Evolutionary conservation across 2,329 filamentous ascomycete species (phyloP).

Genomic region (Mycosphaerelloides madeirae): DNA sequence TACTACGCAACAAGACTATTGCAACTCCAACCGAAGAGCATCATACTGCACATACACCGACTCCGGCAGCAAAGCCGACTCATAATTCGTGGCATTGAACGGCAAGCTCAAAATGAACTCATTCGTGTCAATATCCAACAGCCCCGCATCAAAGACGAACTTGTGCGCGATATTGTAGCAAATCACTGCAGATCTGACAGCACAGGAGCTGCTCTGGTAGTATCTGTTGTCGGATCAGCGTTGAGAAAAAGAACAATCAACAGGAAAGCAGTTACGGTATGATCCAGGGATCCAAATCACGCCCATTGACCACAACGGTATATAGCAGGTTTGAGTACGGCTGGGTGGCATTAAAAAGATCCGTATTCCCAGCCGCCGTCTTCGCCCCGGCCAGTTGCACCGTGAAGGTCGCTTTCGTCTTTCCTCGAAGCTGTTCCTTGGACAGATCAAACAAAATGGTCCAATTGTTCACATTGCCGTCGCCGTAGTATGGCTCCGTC

Average conservation of each 20-base stretch:
- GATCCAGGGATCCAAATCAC: slow-evolving; percentile 48
- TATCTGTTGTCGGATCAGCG: slow-evolving; percentile 35
- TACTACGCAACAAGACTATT: too few relatives aligned
- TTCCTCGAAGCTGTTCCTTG: slow-evolving; percentile 36
- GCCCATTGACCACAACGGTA: slow-evolving; percentile 46
- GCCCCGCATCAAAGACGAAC: slow-evolving; percentile 50
- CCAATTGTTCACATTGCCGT: slow-evolving; percentile 55
- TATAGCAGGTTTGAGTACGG: slow-evolving; percentile 52
- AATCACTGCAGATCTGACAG: slow-evolving; percentile 54
- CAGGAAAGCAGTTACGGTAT: slow-evolving; percentile 48
- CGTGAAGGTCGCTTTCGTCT: slow-evolving; percentile 52
- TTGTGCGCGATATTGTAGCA: slow-evolving; percentile 61
- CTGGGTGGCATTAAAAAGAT: slow-evolving; percentile 53
- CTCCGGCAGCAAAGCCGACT: slow-evolving; percentile 52
- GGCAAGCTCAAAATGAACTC: slow-evolving; percentile 55
- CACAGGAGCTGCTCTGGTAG: slow-evolving; percentile 56
- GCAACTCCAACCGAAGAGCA: slow-evolving; percentile 56
- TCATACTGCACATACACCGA: slow-evolving; percentile 63
- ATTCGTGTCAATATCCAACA: slow-evolving; percentile 52
- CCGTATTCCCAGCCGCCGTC: slow-evolving; percentile 58
- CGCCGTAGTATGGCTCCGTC: slow-evolving; percentile 40
- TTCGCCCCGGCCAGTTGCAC: slow-evolving; percentile 61
- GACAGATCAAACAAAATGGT: slow-evolving; percentile 52
- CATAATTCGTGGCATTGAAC: slow-evolving; percentile 55
- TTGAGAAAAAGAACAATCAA: slow-evolving; percentile 3